These are phyloP conservation scores for Hydnomerulius pinastri DNA, from an alignment of 768 basidiomycete species.

Conservation along the genomic window DNA sequence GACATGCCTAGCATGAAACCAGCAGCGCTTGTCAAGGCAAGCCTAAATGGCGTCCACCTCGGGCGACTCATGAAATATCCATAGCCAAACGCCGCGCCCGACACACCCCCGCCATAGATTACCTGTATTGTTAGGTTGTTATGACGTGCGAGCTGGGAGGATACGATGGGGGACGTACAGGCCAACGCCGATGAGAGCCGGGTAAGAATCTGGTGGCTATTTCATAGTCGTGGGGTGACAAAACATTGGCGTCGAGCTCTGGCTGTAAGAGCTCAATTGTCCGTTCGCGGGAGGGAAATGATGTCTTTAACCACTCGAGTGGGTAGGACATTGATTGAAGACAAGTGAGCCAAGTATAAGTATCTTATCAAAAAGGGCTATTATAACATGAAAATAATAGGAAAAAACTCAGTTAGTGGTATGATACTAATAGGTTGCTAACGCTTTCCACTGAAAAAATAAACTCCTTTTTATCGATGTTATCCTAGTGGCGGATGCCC, in stretches of 20 bases:
- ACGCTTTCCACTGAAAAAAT: too few relatives aligned
- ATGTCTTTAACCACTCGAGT: constrained; percentile 40
- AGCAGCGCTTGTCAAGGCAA: constrained; percentile 23
- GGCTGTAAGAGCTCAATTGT: constrained; percentile 31
- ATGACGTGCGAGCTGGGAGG: constrained; percentile 1
- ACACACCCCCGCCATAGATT: constrained; percentile 22
- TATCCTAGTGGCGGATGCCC: too few relatives aligned
- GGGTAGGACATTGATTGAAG: constrained; percentile 34
- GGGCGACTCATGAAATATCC: constrained; percentile 28
- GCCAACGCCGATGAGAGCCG: constrained; percentile 44
- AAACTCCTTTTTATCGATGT: too few relatives aligned
- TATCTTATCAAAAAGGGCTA: neutral
- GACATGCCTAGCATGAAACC: constrained; percentile 31
- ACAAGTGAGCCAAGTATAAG: neutral
- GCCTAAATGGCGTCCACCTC: constrained; percentile 27
- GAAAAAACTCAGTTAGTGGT: constrained; percentile 1
- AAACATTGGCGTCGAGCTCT: constrained; percentile 29
- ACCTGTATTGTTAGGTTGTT: constrained; percentile 12
- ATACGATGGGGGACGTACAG: constrained; percentile 38
- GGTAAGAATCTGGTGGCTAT: constrained; percentile 56
- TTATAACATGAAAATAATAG: neutral
- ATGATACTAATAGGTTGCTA: too few relatives aligned
- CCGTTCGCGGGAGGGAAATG: constrained; percentile 45
- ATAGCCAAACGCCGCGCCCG: constrained; percentile 28
- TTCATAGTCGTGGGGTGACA: constrained; percentile 53